Evolutionary conservation across 2,329 filamentous ascomycete species (phyloP).

Genomic region (Botryotinia calthae): DNA sequence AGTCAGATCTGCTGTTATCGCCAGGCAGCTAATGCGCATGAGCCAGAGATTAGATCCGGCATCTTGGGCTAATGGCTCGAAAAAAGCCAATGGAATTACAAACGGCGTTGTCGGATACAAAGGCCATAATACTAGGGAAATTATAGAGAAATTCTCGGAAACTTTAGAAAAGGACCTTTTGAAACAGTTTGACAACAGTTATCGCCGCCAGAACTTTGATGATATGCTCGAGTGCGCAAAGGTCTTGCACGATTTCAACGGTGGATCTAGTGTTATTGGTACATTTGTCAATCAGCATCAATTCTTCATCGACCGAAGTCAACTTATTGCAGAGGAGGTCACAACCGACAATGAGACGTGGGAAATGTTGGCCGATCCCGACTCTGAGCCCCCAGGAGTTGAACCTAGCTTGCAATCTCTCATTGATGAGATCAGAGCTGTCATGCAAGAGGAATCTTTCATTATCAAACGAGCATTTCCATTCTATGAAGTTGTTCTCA

Average conservation of each 20-base stretch:
- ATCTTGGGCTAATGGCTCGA: slow-evolving; percentile 64
- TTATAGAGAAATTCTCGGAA: slow-evolving; percentile 96
- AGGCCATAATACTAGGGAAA: slow-evolving; percentile 69
- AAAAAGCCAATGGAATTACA: slow-evolving; percentile 51
- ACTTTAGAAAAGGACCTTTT: slow-evolving; percentile 92
- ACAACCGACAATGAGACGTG: slow-evolving; percentile 61
- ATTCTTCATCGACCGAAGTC: slow-evolving; percentile 96
- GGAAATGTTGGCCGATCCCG: slow-evolving; percentile 91
- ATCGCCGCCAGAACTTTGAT: slow-evolving; percentile 90
- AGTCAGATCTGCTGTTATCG: slow-evolving; percentile 89
- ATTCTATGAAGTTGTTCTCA: slow-evolving; percentile 90
- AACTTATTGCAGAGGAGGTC: slow-evolving; percentile 74
- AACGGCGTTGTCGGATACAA: slow-evolving; percentile 45
- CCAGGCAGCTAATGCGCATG: slow-evolving; percentile 88
- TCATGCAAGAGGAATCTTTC: slow-evolving; percentile 94
- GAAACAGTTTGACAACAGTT: slow-evolving; percentile 96
- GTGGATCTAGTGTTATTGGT: slow-evolving; percentile 90
- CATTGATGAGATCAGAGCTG: slow-evolving; percentile 89
- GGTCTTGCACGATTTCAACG: slow-evolving; percentile 92
- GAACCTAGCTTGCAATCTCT: slow-evolving; percentile 90
- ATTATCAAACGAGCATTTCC: slow-evolving; percentile 97
- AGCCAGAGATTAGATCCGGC: slow-evolving; percentile 83
- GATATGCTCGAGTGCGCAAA: slow-evolving; percentile 97
- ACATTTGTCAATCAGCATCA: slow-evolving; percentile 98
- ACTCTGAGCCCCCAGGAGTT: slow-evolving; percentile 85